Evolutionary conservation across 352 stramenopile species (phyloP).

Genomic region (Phytophthora quininea): DNA sequence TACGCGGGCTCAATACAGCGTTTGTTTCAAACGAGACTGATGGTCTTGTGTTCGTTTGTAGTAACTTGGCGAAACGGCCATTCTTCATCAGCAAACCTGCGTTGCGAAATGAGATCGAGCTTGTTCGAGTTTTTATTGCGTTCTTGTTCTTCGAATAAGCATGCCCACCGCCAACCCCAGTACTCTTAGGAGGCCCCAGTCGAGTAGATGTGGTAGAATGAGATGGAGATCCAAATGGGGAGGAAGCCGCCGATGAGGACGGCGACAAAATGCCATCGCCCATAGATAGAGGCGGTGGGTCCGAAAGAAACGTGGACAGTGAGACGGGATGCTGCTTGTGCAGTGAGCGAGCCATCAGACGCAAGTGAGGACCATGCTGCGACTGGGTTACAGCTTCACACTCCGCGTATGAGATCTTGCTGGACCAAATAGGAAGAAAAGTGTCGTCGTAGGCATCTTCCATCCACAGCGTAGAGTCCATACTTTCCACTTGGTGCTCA

Average conservation of each 20-base stretch:
- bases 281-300: slow-evolving; percentile 12
- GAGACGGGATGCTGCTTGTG: slow-evolving; percentile 57
- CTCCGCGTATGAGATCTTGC: slow-evolving; percentile 67
- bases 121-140: slow-evolving; percentile 38
- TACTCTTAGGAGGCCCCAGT: slow-evolving; percentile 12
- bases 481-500: neutral
- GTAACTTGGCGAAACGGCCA: slow-evolving; percentile 53
- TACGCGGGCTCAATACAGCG: slow-evolving; percentile 45
- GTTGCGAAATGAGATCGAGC: slow-evolving; percentile 59
- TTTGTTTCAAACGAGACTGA: slow-evolving; percentile 27
- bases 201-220: slow-evolving; percentile 23
- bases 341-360: slow-evolving; percentile 44
- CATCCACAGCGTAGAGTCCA: slow-evolving; percentile 48
- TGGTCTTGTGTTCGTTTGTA: slow-evolving; percentile 15
- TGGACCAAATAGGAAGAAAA: slow-evolving; percentile 69
- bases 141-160: slow-evolving; percentile 8
- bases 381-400: slow-evolving; percentile 43
- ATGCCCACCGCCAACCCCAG: slow-evolving; percentile 3
- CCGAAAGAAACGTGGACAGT: slow-evolving; percentile 44
- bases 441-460: slow-evolving; percentile 56
- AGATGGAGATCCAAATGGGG: slow-evolving; percentile 22
- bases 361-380: slow-evolving; percentile 29
- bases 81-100: slow-evolving; percentile 52
- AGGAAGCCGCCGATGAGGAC: slow-evolving; percentile 11
- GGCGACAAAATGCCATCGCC: slow-evolving; percentile 7